Percentiles rank a stretch among this genome's conserved stretches.
Evolutionary conservation across 768 basidiomycete species (phyloP).

Genomic region (Tulasnella sp.): DNA sequence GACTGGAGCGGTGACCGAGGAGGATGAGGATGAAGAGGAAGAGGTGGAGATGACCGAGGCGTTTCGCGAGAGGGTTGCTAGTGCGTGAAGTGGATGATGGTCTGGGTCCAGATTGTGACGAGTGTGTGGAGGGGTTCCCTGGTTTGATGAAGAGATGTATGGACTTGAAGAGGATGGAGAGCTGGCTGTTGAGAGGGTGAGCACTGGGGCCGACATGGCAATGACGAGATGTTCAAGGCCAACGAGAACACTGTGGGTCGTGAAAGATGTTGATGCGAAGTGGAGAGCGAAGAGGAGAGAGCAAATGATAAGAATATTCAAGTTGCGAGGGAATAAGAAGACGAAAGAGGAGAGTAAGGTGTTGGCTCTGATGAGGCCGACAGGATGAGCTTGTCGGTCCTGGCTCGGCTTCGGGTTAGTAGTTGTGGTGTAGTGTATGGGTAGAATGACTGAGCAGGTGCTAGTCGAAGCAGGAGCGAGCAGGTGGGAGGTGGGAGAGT

Average conservation of each 20-base stretch:
- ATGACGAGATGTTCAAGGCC: neutral
- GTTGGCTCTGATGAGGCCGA: constrained; percentile 7
- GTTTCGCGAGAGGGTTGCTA: constrained; percentile 54
- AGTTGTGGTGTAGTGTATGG: neutral
- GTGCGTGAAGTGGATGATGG: constrained; percentile 4
- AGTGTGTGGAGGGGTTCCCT: neutral
- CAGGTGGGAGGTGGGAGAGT: neutral
- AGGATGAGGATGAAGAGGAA: constrained; percentile 34
- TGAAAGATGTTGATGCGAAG: neutral
- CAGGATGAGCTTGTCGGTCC: neutral
- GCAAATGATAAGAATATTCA: neutral
- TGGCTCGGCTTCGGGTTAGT: neutral
- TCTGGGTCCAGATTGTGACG: neutral
- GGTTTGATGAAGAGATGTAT: neutral
- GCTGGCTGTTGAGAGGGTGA: constrained; percentile 13
- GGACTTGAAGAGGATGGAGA: neutral
- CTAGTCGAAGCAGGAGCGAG: neutral
- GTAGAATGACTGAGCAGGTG: neutral
- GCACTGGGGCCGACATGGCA: constrained; percentile 7
- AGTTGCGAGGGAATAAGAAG: neutral
- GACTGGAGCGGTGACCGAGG: constrained; percentile 14
- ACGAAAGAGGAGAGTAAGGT: neutral
- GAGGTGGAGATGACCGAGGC: constrained; percentile 62
- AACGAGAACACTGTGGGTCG: neutral
- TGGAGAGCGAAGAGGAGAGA: neutral